These are phyloP conservation scores for Aspergillus alliaceus DNA, from an alignment of 2,329 filamentous ascomycete genomes.

Conservation along the genomic window DNA sequence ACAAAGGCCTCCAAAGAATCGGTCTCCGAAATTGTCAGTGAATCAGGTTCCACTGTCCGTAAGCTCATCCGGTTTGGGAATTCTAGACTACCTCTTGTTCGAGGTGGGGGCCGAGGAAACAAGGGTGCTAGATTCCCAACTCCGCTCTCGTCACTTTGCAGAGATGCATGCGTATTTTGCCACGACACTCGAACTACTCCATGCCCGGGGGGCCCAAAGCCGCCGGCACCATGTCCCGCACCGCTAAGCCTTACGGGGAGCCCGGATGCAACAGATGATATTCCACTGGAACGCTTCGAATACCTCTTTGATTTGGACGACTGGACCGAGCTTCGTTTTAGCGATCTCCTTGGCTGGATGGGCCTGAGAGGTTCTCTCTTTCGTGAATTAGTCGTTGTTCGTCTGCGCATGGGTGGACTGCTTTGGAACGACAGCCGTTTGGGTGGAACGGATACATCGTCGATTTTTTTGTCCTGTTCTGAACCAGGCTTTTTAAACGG, in stretches of 20 bases:
- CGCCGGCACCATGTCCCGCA: constrained; percentile 43
- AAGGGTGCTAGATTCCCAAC: constrained; percentile 37
- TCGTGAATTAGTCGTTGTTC: constrained; percentile 28
- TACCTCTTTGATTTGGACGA: constrained; percentile 38
- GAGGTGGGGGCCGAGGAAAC: constrained; percentile 36
- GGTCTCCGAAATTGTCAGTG: constrained; percentile 32
- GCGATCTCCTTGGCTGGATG: constrained; percentile 34
- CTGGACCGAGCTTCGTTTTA: constrained; percentile 36
- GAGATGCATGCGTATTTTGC: constrained; percentile 36
- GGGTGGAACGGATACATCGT: constrained; percentile 22
- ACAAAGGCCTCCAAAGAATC: constrained; percentile 42
- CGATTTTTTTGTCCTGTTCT: constrained; percentile 21
- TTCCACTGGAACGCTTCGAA: constrained; percentile 40
- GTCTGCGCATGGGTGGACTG: constrained; percentile 30
- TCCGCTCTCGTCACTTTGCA: constrained; percentile 36
- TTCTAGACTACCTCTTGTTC: constrained; percentile 27
- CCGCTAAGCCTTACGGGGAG: constrained; percentile 42
- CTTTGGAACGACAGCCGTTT: constrained; percentile 30
- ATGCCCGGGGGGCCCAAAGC: constrained; percentile 36
- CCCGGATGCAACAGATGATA: constrained; percentile 37
- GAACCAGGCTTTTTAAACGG: constrained; percentile 23
- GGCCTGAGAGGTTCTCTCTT: constrained; percentile 37
- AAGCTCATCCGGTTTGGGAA: constrained; percentile 32
- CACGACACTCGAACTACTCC: constrained; percentile 38
- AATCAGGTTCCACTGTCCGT: constrained; percentile 31